Evolutionary conservation across 495 filamentous ascomycete genomes (phyloP).

Genomic region (Tuber melanosporum): DNA sequence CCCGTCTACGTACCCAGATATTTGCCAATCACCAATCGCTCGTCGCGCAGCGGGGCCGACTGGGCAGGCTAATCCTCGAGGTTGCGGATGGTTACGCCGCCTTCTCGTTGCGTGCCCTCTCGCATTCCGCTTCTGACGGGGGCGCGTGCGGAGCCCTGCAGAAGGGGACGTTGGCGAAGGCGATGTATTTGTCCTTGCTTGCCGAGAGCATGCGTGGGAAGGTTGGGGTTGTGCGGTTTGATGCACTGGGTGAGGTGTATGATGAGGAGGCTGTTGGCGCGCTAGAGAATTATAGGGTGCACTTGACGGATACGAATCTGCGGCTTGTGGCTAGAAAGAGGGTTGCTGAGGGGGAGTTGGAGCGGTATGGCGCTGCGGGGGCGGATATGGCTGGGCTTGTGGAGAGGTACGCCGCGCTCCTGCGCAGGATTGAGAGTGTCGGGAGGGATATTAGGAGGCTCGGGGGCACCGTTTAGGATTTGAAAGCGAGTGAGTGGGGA

Average conservation of each 20-base stretch:
- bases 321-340: conserved; percentile 34
- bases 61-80: conserved; percentile 16
- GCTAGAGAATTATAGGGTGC: conserved; percentile 38
- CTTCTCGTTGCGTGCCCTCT: conserved; percentile 15
- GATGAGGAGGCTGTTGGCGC: conserved; percentile 36
- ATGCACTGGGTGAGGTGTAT: conserved; percentile 37
- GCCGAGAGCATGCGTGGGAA: conserved; percentile 37
- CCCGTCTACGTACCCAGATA: conserved; percentile 31
- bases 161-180: conserved; percentile 26
- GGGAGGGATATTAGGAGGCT: conserved; percentile 36
- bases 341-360: conserved; percentile 40
- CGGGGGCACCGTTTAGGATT: conserved; percentile 11
- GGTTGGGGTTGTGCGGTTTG: conserved; percentile 30
- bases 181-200: conserved; percentile 31
- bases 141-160: conserved; percentile 2
- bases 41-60: conserved; percentile 10
- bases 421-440: conserved; percentile 35
- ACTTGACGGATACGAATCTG: conserved; percentile 34
- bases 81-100: conserved; percentile 5
- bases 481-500: neutral
- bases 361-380: conserved; percentile 42
- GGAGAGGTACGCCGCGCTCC: conserved; percentile 33
- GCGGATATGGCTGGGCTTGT: conserved; percentile 40
- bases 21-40: conserved; percentile 20
- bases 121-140: conserved; percentile 12